Base-by-base conservation (phyloP, 2,329 filamentous ascomycete genomes). In the Claviceps lovelessii region DNA sequence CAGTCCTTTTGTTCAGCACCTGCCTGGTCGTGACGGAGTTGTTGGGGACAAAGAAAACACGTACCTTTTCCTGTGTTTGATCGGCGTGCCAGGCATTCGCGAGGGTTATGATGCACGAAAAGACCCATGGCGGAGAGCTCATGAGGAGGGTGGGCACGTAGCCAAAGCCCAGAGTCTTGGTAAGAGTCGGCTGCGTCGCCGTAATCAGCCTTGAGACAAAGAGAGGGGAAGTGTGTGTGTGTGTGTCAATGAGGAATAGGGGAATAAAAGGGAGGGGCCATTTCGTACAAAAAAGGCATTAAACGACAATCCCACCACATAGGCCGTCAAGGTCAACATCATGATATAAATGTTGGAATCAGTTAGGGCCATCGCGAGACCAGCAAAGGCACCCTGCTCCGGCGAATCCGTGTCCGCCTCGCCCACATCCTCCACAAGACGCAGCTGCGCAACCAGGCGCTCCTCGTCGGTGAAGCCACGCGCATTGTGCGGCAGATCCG, bases 281-380 rank as follows among this genome's bases (percentile, higher is more conserved):
- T 6, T 1, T 13, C 68, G 64, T 61, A 72, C 69, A 65, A 81
- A 81, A 65, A 80, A 83, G 45, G 76, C 77, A 58, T 80, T 80
- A 65, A 49, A 49, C 17, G 77, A 77, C 44, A 73, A 64, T 3
- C 80, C 79, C 6, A 82, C 72, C 8, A 83, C 78, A 57, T 83
- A 83, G 4, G 79, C 77, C 3, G 77, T 79, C 55, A 83, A 77
- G 1, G 78, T 79, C 7, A 83, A 54, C 74, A 81, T 82, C 76
- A 84, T 78, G 57, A 84, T 61, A 61, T 82, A 84, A 58, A 83
- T 79, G 70, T 83, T 84, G 58, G 68, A 17, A 58, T 84, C 81
- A 64, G 77, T 80, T 51, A 82, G 62, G 0, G 79, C 78, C 74
- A 84, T 78, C 53, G 76, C 69, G 35, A 81, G 64, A 10, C 81